Conservation (phyloP, 2,329 filamentous ascomycete species). For the Paraconiothyrium brasiliense region DNA sequence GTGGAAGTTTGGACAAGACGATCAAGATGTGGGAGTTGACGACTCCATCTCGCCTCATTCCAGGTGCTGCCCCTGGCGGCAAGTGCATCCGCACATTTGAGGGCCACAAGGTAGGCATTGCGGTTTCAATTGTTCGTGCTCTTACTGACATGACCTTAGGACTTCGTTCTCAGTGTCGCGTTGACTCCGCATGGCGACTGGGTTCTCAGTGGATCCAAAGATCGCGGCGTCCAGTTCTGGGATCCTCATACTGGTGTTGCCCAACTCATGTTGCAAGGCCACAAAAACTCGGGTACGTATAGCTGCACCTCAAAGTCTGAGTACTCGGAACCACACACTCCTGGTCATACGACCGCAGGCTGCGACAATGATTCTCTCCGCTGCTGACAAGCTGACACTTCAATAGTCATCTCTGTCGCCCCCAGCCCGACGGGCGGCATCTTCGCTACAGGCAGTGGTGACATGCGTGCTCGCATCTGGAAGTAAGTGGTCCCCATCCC, state of each 20-base stretch:
- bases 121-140: not conserved
- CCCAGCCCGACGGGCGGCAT: slow-evolving; percentile 87
- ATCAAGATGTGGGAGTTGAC: slow-evolving; percentile 99
- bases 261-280: slow-evolving; percentile 97
- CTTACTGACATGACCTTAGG: slow-evolving; percentile 59
- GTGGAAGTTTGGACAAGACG: slow-evolving; percentile 94
- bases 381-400: slow-evolving; percentile 25
- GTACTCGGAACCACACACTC: not conserved
- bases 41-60: slow-evolving; percentile 72
- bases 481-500: slow-evolving; percentile 60
- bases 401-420: slow-evolving; percentile 88
- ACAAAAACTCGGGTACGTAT: slow-evolving; percentile 84
- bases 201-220: slow-evolving; percentile 98
- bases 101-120: slow-evolving; percentile 79
- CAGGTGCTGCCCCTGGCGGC: slow-evolving; percentile 79
- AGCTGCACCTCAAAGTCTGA: not conserved
- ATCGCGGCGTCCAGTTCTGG: slow-evolving; percentile 98
- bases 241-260: slow-evolving; percentile 92
- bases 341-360: not conserved
- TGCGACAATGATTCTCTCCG: not conserved
- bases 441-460: slow-evolving; percentile 96
- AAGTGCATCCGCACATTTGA: slow-evolving; percentile 98
- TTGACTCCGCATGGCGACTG: slow-evolving; percentile 92
- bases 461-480: slow-evolving; percentile 98
- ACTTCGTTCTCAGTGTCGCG: slow-evolving; percentile 96